These are phyloP conservation scores for Aspergillus nanangensis DNA, from an alignment of 495 filamentous ascomycete species.

Conservation along the genomic window DNA sequence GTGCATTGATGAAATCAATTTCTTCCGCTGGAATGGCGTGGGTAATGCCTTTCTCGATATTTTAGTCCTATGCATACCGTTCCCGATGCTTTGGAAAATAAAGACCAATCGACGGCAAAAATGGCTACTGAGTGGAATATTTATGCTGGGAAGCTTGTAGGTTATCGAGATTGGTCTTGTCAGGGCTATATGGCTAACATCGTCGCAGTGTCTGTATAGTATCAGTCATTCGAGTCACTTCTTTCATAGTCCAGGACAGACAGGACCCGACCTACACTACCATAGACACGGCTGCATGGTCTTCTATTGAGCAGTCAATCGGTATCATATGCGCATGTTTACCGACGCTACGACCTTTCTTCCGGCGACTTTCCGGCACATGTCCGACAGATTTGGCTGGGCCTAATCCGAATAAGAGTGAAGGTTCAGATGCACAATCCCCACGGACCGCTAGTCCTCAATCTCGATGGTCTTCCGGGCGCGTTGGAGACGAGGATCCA, in stretches of 20 bases:
- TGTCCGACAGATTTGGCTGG: no score
- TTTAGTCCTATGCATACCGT: slow-evolving; percentile 38
- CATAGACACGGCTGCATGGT: slow-evolving; percentile 39
- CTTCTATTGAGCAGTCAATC: slow-evolving; percentile 46
- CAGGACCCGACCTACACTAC: slow-evolving; percentile 14
- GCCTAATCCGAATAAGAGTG: no score
- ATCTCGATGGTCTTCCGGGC: no score
- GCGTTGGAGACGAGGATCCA: no score
- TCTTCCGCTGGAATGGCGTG: slow-evolving; percentile 41
- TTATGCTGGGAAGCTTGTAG: slow-evolving; percentile 29
- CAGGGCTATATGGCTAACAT: neutral
- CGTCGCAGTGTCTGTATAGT: slow-evolving; percentile 21
- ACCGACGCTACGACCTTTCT: slow-evolving; percentile 32
- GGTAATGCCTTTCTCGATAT: slow-evolving; percentile 44
- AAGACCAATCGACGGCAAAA: slow-evolving; percentile 26
- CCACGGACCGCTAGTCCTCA: no score
- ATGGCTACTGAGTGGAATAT: slow-evolving; percentile 28
- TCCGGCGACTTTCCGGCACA: slow-evolving; percentile 12
- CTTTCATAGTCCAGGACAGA: slow-evolving; percentile 4
- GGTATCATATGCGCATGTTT: slow-evolving; percentile 48
- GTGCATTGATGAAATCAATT: slow-evolving; percentile 38
- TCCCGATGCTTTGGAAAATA: slow-evolving; percentile 35
- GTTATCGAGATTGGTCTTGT: no score
- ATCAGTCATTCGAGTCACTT: slow-evolving; percentile 17
- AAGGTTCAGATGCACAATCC: no score